A percentile compares a stretch with the other conserved stretches of the same genome.
phyloP scores from a whole-genome alignment of 2,329 filamentous ascomycete species.

The Sporothrix pallida region DNA sequence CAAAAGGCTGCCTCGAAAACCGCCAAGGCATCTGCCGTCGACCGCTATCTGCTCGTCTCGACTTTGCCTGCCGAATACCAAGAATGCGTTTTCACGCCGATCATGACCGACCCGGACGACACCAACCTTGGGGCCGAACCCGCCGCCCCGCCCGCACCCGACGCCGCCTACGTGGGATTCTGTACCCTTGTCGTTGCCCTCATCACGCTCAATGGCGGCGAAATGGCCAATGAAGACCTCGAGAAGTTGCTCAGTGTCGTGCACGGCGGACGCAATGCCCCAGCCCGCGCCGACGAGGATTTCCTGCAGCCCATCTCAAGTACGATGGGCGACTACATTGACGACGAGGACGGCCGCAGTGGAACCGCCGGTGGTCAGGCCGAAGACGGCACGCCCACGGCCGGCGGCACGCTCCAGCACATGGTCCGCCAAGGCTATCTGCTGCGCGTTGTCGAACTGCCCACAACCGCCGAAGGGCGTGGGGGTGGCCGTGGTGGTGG shows the following conservation, averaged over 20 bases:
- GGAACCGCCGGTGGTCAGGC: background rate
- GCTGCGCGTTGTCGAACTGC: slow-evolving; percentile 74
- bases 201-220: slow-evolving; percentile 75
- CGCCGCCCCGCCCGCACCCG: slow-evolving; percentile 67
- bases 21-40: slow-evolving; percentile 59
- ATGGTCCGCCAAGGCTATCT: slow-evolving; percentile 86
- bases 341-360: slow-evolving; percentile 36
- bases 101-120: slow-evolving; percentile 62
- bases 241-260: slow-evolving; percentile 60
- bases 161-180: slow-evolving; percentile 80
- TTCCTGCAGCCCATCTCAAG: slow-evolving; percentile 61
- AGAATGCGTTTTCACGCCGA: slow-evolving; percentile 43
- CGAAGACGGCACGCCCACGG: slow-evolving; percentile 6
- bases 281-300: slow-evolving; percentile 61
- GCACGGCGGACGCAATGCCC: slow-evolving; percentile 46
- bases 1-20: slow-evolving; percentile 49
- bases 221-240: slow-evolving; percentile 78
- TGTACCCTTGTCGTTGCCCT: slow-evolving; percentile 81
- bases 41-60: slow-evolving; percentile 78
- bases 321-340: slow-evolving; percentile 37
- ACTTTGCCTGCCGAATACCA: slow-evolving; percentile 73
- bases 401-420: slow-evolving; percentile 49
- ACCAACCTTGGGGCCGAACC: slow-evolving; percentile 58
- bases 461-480: slow-evolving; percentile 58
- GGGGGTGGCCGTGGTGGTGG: slow-evolving; percentile 24